phyloP scores from a whole-genome alignment of 768 basidiomycete genomes.

The Mycena olivaceomarginata region DNA sequence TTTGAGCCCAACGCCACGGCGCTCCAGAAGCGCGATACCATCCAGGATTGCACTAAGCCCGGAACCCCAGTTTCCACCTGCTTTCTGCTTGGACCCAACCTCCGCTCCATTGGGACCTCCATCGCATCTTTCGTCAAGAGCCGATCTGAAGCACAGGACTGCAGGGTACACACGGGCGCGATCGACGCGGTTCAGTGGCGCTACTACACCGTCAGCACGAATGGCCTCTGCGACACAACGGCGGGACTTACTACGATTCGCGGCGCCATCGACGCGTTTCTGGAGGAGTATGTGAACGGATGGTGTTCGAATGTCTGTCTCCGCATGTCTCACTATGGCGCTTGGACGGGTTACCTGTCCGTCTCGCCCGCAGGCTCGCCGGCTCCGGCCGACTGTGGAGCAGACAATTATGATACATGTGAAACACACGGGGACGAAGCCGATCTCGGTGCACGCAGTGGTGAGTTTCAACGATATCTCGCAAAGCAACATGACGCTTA shows the following conservation, averaged over 20 bases:
- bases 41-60: no score
- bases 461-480: no score
- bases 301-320: neutral
- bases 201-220: neutral
- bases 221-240: neutral
- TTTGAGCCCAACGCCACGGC: no score
- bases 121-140: neutral
- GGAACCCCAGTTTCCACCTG: neutral
- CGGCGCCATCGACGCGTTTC: neutral
- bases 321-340: neutral
- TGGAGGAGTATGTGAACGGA: neutral
- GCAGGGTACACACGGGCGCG: neutral
- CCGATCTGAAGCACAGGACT: neutral
- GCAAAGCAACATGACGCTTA: no score
- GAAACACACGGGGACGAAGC: no score
- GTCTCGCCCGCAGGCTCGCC: no score
- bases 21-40: no score
- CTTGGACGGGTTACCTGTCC: neutral
- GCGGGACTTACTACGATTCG: neutral
- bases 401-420: no score
- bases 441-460: no score
- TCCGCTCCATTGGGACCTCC: neutral
- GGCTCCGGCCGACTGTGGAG: no score
- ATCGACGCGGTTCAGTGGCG: conserved; percentile 3
- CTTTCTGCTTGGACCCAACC: neutral